phyloP scores from a whole-genome alignment of 768 basidiomycete species.

The Lentinula sp. region DNA sequence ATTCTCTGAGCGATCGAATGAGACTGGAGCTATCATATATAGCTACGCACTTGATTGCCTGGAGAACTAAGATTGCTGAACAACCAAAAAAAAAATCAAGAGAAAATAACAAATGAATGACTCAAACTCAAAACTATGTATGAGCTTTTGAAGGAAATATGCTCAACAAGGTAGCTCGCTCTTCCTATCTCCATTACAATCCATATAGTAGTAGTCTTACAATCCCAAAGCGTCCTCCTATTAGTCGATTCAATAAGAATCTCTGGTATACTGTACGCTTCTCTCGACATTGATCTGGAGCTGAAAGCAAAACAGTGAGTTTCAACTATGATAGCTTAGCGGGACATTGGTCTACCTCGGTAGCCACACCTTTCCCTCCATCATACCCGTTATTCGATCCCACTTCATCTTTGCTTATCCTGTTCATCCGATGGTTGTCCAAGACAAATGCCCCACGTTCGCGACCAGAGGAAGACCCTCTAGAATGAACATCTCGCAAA shows the following conservation, averaged over 20 bases:
- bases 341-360: background rate
- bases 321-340: background rate
- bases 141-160: too few relatives aligned
- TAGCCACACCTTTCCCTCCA: background rate
- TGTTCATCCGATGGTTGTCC: background rate
- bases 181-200: too few relatives aligned
- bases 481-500: background rate
- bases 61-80: too few relatives aligned
- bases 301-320: background rate
- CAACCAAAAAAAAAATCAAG: too few relatives aligned
- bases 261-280: slow-evolving; percentile 8
- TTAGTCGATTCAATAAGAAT: background rate
- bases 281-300: slow-evolving; percentile 7
- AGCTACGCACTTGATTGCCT: too few relatives aligned
- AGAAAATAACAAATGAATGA: too few relatives aligned
- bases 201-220: too few relatives aligned
- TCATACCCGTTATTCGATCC: background rate
- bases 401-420: background rate
- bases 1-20: too few relatives aligned
- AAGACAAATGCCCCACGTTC: background rate
- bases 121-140: too few relatives aligned
- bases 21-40: too few relatives aligned
- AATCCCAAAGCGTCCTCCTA: too few relatives aligned
- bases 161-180: too few relatives aligned
- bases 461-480: background rate